Conservation (phyloP, 1,284 basidiomycete genomes). For the Sporisorium graminicola region DNA sequence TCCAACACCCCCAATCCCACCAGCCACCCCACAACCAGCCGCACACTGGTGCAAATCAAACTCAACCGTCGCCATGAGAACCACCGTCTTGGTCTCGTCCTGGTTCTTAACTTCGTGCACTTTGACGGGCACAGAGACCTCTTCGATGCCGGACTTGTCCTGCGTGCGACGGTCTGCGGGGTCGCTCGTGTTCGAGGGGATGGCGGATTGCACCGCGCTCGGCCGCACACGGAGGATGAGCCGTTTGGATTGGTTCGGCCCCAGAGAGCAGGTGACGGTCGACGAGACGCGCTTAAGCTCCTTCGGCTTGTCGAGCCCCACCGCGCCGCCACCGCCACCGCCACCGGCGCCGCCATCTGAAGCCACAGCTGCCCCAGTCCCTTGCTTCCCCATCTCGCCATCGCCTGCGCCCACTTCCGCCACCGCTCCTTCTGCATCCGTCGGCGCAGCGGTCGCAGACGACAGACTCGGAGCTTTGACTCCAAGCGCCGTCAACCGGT, state of each 20-base stretch:
- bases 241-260: conserved; percentile 57
- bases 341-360: not conserved
- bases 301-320: conserved; percentile 20
- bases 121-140: conserved; percentile 53
- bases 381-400: conserved; percentile 5
- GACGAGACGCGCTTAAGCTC: conserved; percentile 55
- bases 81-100: conserved; percentile 64
- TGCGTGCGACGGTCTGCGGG: conserved; percentile 40
- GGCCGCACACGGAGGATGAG: conserved; percentile 64
- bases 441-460: conserved; percentile 6
- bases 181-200: conserved; percentile 34
- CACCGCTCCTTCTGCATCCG: not conserved
- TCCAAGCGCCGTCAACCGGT: conserved; percentile 71
- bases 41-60: conserved; percentile 25
- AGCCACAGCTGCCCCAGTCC: not conserved
- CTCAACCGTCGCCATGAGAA: conserved; percentile 48
- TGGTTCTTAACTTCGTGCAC: conserved; percentile 69
- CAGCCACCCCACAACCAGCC: not conserved
- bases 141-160: conserved; percentile 42
- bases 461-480: conserved; percentile 59
- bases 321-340: not conserved
- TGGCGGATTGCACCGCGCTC: conserved; percentile 33
- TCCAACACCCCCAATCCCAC: not conserved
- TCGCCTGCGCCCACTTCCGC: not conserved
- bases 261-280: conserved; percentile 60